phyloP scores from a whole-genome alignment of 169 alveolate genomes.

The Eimeria sp. region DNA sequence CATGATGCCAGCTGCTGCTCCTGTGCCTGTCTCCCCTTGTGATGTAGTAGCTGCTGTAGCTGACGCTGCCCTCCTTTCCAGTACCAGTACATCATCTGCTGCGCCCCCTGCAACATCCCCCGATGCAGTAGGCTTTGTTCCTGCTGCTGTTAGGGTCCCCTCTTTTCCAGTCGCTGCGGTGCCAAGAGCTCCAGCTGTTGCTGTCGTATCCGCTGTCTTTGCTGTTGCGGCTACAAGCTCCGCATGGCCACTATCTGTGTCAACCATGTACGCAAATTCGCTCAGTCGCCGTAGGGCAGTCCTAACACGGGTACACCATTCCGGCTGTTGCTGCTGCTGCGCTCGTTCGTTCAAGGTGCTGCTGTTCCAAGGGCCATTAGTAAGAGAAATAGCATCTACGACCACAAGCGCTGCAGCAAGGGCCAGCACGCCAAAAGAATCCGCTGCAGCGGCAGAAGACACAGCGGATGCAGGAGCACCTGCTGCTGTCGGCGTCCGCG shows the following conservation, averaged over 20 bases:
- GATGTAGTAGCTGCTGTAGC: neutral
- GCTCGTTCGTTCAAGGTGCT: neutral
- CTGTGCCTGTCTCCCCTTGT: conserved; percentile 8
- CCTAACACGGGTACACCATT: conserved; percentile 34
- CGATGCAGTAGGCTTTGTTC: neutral
- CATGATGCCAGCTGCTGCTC: neutral
- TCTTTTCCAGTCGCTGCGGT: neutral
- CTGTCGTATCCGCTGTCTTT: neutral
- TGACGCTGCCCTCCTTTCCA: conserved; percentile 17
- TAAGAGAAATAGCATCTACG: conserved; percentile 18
- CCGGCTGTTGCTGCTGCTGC: conserved; percentile 22
- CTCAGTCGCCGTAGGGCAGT: conserved; percentile 41
- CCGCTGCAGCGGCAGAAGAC: neutral
- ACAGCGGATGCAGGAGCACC: neutral
- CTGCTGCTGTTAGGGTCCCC: neutral
- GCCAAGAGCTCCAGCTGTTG: neutral
- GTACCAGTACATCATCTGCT: neutral
- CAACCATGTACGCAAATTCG: conserved; percentile 27
- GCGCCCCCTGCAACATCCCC: neutral
- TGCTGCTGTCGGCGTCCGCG: neutral
- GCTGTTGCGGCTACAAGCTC: conserved; percentile 40
- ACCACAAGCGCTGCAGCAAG: conserved; percentile 68
- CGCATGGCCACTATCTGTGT: neutral
- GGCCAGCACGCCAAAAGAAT: conserved; percentile 41
- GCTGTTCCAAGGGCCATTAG: conserved; percentile 42